Conservation (phyloP, 257 asterid species). For the Henckelia pumila region DNA sequence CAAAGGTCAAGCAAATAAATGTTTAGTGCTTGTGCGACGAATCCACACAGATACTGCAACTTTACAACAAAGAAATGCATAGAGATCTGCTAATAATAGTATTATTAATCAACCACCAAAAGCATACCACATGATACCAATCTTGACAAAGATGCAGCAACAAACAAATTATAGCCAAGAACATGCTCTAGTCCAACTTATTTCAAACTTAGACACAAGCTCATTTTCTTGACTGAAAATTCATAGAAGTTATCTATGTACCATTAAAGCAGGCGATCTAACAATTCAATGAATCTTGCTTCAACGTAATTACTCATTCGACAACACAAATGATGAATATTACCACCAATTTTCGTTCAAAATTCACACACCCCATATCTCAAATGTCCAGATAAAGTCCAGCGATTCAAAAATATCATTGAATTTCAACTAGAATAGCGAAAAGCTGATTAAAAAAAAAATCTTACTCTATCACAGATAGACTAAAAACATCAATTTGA, state of each 20-base stretch:
- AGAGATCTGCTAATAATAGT: conserved; percentile 37
- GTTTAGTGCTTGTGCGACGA: background rate
- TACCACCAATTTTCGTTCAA: background rate
- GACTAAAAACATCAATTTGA: background rate
- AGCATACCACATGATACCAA: conserved; percentile 35
- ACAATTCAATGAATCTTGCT: background rate
- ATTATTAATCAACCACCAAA: conserved; percentile 22
- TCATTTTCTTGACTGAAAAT: background rate
- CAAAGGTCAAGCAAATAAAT: background rate
- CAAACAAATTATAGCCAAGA: background rate
- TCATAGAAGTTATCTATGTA: background rate
- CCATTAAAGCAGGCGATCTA: background rate
- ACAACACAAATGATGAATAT: no score
- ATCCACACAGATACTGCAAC: conserved; percentile 13
- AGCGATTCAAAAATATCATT: background rate
- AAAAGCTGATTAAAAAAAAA: no score
- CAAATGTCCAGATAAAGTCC: background rate
- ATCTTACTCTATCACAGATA: background rate
- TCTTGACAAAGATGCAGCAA: background rate
- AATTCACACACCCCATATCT: background rate
- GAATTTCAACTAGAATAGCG: background rate
- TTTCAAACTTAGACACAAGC: conserved; percentile 22
- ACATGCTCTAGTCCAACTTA: background rate
- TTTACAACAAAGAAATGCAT: conserved; percentile 28
- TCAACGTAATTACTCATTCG: background rate